These are phyloP conservation scores for Pleurotus platypus DNA, from an alignment of 768 basidiomycete species.

Conservation along the genomic window DNA sequence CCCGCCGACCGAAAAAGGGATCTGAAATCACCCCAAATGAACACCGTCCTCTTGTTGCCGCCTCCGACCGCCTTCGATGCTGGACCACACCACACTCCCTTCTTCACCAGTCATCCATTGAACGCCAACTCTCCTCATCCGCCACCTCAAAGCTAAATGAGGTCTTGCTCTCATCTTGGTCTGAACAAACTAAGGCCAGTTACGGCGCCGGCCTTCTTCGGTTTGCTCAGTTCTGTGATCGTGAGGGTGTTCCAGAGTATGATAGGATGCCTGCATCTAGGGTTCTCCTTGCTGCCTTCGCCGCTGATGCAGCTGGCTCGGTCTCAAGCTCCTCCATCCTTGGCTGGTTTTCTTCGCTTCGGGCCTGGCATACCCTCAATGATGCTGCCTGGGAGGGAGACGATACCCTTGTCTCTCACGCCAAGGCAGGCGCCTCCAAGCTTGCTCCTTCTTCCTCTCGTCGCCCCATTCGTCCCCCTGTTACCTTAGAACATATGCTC, in stretches of 20 bases:
- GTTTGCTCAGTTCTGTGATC: conserved; percentile 30
- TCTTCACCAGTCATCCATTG: background rate
- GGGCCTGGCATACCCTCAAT: conserved; percentile 31
- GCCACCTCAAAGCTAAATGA: background rate
- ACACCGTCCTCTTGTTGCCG: conserved; percentile 16
- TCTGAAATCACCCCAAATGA: conserved; percentile 2
- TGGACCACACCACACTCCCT: conserved; percentile 17
- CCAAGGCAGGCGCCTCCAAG: conserved; percentile 13
- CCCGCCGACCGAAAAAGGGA: conserved; percentile 8
- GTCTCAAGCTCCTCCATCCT: conserved; percentile 17
- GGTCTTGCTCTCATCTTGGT: conserved; percentile 6
- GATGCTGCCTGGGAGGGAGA: conserved; percentile 26
- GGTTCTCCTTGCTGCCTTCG: conserved; percentile 23
- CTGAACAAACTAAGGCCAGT: conserved; percentile 12
- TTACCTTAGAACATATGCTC: conserved; percentile 25
- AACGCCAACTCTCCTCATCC: background rate
- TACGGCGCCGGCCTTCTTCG: conserved; percentile 29
- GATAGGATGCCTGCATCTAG: conserved; percentile 24
- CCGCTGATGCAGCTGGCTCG: conserved; percentile 12
- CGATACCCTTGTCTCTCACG: conserved; percentile 6
- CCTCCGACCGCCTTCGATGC: conserved; percentile 14
- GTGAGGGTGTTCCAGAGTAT: conserved; percentile 15
- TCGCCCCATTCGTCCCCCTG: conserved; percentile 17
- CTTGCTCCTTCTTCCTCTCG: conserved; percentile 14
- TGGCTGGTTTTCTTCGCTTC: conserved; percentile 25